A percentile compares a stretch with the other conserved stretches of the same genome.
Conservation (phyloP, 2,329 filamentous ascomycete species). For the Aspergillus neotritici region DNA sequence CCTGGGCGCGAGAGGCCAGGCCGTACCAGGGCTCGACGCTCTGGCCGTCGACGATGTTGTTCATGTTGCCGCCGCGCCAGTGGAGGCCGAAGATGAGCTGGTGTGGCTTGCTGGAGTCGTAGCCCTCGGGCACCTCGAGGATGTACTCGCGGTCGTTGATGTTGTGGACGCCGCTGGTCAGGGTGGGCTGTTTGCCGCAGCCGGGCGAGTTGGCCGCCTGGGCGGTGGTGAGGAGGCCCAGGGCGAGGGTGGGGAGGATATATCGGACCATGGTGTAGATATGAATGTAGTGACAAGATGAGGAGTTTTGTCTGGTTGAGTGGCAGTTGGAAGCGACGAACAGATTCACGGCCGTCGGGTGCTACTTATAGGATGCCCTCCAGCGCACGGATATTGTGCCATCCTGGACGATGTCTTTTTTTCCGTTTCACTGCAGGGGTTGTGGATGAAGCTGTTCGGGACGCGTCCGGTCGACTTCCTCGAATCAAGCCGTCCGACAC, state of each 20-base stretch:
- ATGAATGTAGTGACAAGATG: too few species aligned
- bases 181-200: conserved; percentile 10
- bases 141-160: conserved; percentile 13
- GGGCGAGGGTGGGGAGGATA: background rate
- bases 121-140: conserved; percentile 23
- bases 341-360: too few species aligned
- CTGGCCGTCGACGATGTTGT: conserved; percentile 30
- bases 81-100: conserved; percentile 42
- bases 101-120: conserved; percentile 36
- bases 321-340: too few species aligned
- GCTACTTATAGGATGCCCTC: too few species aligned
- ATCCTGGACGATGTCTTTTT: too few species aligned
- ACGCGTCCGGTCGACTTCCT: too few species aligned
- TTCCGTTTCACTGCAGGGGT: too few species aligned
- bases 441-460: too few species aligned
- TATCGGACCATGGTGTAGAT: too few species aligned
- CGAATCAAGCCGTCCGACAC: too few species aligned
- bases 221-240: background rate
- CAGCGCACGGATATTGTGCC: too few species aligned
- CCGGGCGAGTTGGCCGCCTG: conserved; percentile 3
- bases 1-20: conserved; percentile 31
- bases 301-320: too few species aligned
- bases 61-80: conserved; percentile 37
- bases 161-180: conserved; percentile 8
- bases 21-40: conserved; percentile 37